Percentiles rank a stretch among this genome's conserved stretches.
Conservation (phyloP, 345 rosid genomes). For the Lepidium aucheri region DNA sequence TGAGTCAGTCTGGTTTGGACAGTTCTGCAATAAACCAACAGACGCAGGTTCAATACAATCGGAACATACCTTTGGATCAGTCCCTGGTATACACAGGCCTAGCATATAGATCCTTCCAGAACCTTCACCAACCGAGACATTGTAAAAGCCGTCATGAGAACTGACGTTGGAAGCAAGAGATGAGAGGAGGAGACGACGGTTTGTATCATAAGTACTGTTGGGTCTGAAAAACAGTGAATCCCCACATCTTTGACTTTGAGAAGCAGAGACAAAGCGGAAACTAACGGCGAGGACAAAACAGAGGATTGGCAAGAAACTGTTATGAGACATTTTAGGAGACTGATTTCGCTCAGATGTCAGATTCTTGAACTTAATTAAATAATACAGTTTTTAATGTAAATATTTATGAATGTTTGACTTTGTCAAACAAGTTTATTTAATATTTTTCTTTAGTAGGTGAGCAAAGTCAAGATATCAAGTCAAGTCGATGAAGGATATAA, state of each 20-base stretch:
- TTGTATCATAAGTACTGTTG: neutral
- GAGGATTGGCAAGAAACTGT: neutral
- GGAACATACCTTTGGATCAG: conserved; percentile 18
- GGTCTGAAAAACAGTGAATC: conserved; percentile 3
- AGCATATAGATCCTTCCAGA: conserved; percentile 8
- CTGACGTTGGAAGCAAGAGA: conserved; percentile 22
- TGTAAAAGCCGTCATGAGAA: conserved; percentile 22
- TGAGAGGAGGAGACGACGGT: conserved; percentile 18
- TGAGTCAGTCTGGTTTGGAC: conserved; percentile 36
- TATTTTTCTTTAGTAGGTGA: too few relatives aligned
- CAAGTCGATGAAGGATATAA: too few relatives aligned
- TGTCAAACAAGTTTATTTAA: too few relatives aligned
- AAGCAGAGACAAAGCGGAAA: neutral
- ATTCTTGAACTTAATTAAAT: neutral
- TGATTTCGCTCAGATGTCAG: neutral
- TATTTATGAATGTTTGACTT: too few relatives aligned
- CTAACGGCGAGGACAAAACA: neutral
- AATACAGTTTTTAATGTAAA: too few relatives aligned
- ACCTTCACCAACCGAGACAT: conserved; percentile 21
- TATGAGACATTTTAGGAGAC: neutral
- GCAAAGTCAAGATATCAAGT: too few relatives aligned
- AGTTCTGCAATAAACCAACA: neutral
- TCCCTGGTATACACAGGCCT: conserved; percentile 27
- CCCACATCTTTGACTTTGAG: neutral
- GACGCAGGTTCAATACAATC: conserved; percentile 22